Evolutionary conservation across 108 stramenopile genomes (phyloP), one percentile per base, ranked within the genome.

Genomic region (Nannochloropsis granulata): DNA sequence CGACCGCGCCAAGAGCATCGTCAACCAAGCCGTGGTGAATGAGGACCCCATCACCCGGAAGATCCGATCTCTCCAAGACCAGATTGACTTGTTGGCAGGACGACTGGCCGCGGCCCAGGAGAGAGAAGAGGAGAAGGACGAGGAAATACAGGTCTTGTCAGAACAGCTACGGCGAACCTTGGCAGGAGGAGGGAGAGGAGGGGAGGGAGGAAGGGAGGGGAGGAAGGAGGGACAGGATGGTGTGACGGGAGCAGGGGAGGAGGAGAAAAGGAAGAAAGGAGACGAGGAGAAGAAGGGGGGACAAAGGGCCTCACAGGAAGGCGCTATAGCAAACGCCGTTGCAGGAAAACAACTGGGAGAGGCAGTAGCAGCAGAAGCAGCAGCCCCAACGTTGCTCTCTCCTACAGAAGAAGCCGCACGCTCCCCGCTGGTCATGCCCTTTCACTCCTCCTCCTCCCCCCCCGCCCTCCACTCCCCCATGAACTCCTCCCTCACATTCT

Each of bases 1-100:
- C 0, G 86, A 90, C 13, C 91, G 92, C 24, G 91, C 98, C 44
- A 93, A 95, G 89, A 96, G 94, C 85, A 98, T 99, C 87, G 93
- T 93, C 45, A 95, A 94, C 89, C 89, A 92, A 25, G 94, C 94
- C 25, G 92, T 90, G 23, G 91, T 93, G n/a, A 98, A 98, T 85
- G 90, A 94, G 12, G 92, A 94, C 23, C 85, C 92, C 23, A 84
- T 82, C 43, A 81, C 86, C 42, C 46, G 78, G 45, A 82, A 46
- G 71, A 71, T 86, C 82, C 56, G 56, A n/a, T 71, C 90, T 1
- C 90, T 88, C 56, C 25, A 80, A 19, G 88, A 90, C 25, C 44
- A 88, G 90, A 91, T 90, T 88, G 83, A 79, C 44, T 78, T 86
- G 12, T 23, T 79, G 16, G n/a, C 56, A 5, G 21, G 16, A n/a